Conservation (phyloP, 768 basidiomycete species). For the Lactifluus piperatus region DNA sequence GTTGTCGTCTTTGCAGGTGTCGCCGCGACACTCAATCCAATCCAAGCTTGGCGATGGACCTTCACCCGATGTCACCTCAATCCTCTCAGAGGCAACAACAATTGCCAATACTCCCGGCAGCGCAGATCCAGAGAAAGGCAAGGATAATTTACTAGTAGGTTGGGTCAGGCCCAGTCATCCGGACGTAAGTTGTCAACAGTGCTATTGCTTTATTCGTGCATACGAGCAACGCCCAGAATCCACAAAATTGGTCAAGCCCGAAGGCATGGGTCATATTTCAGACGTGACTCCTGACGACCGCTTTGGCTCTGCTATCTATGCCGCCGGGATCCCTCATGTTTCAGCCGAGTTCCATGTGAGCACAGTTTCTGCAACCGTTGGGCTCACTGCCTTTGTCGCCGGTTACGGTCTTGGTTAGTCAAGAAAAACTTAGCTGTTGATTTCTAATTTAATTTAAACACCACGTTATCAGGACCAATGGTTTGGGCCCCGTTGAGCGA, state of each 20-base stretch:
- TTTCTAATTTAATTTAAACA: neutral
- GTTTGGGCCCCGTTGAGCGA: constrained; percentile 28
- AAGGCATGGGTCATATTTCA: constrained; percentile 27
- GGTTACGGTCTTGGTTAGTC: constrained; percentile 22
- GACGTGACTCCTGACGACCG: constrained; percentile 28
- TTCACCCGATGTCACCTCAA: neutral
- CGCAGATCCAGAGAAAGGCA: too few species aligned
- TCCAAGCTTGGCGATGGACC: neutral
- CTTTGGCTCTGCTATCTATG: constrained; percentile 30
- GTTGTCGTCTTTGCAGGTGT: constrained; percentile 1
- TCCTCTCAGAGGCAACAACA: neutral
- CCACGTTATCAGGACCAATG: constrained; percentile 24
- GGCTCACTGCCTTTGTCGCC: constrained; percentile 25
- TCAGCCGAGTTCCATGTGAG: constrained; percentile 26
- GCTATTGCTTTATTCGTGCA: too few species aligned
- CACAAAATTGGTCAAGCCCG: constrained; percentile 26
- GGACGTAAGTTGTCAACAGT: constrained; percentile 6
- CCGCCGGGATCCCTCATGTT: constrained; percentile 25
- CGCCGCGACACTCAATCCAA: neutral
- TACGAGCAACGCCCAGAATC: neutral
- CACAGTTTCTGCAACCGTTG: constrained; percentile 25
- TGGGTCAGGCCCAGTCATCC: constrained; percentile 23
- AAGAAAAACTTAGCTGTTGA: neutral
- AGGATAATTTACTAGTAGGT: constrained; percentile 22
- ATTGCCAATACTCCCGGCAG: neutral